Percentiles rank a stretch among this genome's conserved stretches.
Conservation (phyloP, 1,139 yeast species). For the Magnusiomyces sp. region DNA sequence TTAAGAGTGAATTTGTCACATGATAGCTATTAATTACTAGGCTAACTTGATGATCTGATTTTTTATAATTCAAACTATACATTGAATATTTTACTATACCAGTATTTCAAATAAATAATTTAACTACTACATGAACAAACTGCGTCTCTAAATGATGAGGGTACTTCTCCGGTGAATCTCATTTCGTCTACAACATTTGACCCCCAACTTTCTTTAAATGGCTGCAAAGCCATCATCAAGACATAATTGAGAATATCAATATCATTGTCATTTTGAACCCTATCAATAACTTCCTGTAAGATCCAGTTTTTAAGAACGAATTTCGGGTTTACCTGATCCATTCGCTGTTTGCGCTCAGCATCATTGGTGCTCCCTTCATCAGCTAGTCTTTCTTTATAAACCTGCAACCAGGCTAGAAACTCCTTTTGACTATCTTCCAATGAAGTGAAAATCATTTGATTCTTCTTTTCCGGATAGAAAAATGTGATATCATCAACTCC, state of each 20-base stretch:
- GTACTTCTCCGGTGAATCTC: conserved; percentile 25
- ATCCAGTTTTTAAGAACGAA: conserved; percentile 86
- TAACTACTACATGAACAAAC: conserved; percentile 27
- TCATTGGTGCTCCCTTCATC: conserved; percentile 33
- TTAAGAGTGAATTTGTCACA: too few species aligned
- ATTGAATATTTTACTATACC: too few species aligned
- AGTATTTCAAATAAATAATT: too few species aligned
- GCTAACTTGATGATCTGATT: too few species aligned
- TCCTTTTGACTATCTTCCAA: neutral
- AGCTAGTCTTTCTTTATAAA: conserved; percentile 37
- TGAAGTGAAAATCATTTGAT: conserved; percentile 17
- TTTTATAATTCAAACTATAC: too few species aligned
- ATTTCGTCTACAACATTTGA: conserved; percentile 21
- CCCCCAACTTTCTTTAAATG: conserved; percentile 33
- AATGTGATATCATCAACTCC: neutral
- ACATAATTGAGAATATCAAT: conserved; percentile 27
- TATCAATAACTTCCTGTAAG: conserved; percentile 63
- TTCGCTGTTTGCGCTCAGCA: conserved; percentile 33
- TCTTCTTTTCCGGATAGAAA: conserved; percentile 3
- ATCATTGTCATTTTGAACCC: conserved; percentile 23
- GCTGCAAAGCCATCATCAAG: conserved; percentile 30
- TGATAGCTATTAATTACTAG: too few species aligned
- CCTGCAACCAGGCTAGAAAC: conserved; percentile 31
- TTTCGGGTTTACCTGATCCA: conserved; percentile 55
- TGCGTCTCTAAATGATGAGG: conserved; percentile 21